Conservation (phyloP, 2,329 filamentous ascomycete genomes). For the Xylaria sp. region DNA sequence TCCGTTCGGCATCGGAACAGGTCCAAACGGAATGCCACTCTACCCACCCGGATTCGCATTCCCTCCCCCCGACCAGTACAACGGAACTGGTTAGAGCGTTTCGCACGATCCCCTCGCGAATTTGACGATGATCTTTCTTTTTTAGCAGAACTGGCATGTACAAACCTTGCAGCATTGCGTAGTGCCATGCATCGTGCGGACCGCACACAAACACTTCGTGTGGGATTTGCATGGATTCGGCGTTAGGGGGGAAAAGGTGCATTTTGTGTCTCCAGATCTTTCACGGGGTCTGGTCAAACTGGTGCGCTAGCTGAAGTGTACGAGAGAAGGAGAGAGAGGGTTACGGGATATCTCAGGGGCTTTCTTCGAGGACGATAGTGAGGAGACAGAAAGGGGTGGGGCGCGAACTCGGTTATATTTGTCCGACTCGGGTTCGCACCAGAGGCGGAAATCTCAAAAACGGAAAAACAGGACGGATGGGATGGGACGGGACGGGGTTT, state of each 20-base stretch:
- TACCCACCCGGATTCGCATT: conserved; percentile 44
- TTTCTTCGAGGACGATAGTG: too few relatives aligned
- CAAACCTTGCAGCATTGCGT: neutral
- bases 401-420: too few relatives aligned
- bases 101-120: neutral
- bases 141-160: neutral
- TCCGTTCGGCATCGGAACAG: conserved; percentile 40
- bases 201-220: neutral
- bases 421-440: too few relatives aligned
- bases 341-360: too few relatives aligned
- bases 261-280: neutral
- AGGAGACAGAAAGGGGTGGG: too few relatives aligned
- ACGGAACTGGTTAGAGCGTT: conserved; percentile 3
- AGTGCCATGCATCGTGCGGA: neutral
- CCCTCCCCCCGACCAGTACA: conserved; percentile 30
- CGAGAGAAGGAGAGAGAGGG: too few relatives aligned
- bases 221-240: neutral
- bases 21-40: conserved; percentile 46
- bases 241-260: neutral
- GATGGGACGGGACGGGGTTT: too few relatives aligned
- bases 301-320: too few relatives aligned
- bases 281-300: neutral
- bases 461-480: too few relatives aligned
- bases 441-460: too few relatives aligned
- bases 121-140: neutral